A percentile compares a stretch with the other conserved stretches of the same genome.
These are phyloP conservation scores for Aureobasidium zeae DNA, from an alignment of 2,329 filamentous ascomycete species.

Conservation along the genomic window DNA sequence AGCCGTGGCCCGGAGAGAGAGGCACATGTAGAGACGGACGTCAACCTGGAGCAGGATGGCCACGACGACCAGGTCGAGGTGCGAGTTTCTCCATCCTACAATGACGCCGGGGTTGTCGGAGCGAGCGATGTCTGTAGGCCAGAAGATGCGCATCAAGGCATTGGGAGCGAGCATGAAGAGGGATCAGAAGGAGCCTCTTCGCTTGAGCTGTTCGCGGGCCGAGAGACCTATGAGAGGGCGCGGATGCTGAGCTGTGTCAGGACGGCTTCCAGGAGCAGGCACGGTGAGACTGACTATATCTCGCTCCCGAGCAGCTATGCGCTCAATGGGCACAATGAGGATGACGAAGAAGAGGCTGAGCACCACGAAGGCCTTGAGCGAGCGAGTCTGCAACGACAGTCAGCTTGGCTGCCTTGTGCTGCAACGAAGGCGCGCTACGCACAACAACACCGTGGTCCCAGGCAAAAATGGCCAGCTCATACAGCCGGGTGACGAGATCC, in stretches of 20 bases:
- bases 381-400: constrained; percentile 55
- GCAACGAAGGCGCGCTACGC: too few relatives aligned
- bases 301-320: constrained; percentile 71
- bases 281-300: constrained; percentile 54
- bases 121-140: constrained; percentile 78
- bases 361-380: constrained; percentile 72
- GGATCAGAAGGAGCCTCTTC: constrained; percentile 83
- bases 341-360: constrained; percentile 78
- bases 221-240: constrained; percentile 75
- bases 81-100: constrained; percentile 92
- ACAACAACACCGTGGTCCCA: constrained; percentile 98
- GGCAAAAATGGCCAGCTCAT: constrained; percentile 94
- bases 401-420: too few relatives aligned
- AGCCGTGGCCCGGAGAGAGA: not conserved
- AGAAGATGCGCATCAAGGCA: constrained; percentile 95
- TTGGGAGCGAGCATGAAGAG: constrained; percentile 55
- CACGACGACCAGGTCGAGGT: constrained; percentile 81
- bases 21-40: constrained; percentile 43
- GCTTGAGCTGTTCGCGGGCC: constrained; percentile 86
- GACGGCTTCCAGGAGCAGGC: not conserved
- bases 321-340: constrained; percentile 73
- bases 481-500: constrained; percentile 92
- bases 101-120: constrained; percentile 72
- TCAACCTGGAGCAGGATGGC: constrained; percentile 85
- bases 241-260: constrained; percentile 57